phyloP scores from a whole-genome alignment of 345 rosid genomes.

The Corchorus olitorius region DNA sequence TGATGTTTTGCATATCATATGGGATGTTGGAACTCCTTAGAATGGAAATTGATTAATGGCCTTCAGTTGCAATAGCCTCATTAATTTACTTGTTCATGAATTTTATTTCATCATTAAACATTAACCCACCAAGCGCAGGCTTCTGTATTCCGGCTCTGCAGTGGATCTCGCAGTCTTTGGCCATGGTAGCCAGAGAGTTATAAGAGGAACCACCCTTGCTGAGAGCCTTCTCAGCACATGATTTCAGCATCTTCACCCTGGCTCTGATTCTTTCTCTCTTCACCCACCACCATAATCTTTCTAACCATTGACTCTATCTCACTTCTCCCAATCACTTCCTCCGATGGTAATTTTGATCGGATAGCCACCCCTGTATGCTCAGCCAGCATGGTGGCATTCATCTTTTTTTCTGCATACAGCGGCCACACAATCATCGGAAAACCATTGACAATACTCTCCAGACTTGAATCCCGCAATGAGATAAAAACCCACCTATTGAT shows the following conservation, averaged over 20 bases:
- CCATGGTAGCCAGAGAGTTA: conserved; percentile 20
- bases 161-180: conserved; percentile 14
- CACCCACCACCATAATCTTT: conserved; percentile 46
- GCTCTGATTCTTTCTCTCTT: conserved; percentile 39
- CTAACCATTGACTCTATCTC: conserved; percentile 46
- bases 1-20: not conserved
- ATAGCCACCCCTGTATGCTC: conserved; percentile 47
- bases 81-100: no score
- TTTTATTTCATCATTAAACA: not conserved
- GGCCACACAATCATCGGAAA: conserved; percentile 69
- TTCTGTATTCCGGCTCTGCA: not conserved
- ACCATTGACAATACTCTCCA: conserved; percentile 51
- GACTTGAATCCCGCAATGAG: conserved; percentile 53
- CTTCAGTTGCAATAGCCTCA: not conserved
- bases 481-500: conserved; percentile 49
- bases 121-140: no score
- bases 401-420: conserved; percentile 53
- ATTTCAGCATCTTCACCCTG: conserved; percentile 34
- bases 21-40: not conserved
- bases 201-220: conserved; percentile 31
- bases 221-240: conserved; percentile 39
- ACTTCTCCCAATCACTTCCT: conserved; percentile 34
- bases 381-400: conserved; percentile 49
- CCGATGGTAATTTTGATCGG: conserved; percentile 13
- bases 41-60: not conserved